A percentile compares a stretch with the other conserved stretches of the same genome.
phyloP scores from a whole-genome alignment of 2,329 filamentous ascomycete genomes.

The Triangularia setosa region DNA sequence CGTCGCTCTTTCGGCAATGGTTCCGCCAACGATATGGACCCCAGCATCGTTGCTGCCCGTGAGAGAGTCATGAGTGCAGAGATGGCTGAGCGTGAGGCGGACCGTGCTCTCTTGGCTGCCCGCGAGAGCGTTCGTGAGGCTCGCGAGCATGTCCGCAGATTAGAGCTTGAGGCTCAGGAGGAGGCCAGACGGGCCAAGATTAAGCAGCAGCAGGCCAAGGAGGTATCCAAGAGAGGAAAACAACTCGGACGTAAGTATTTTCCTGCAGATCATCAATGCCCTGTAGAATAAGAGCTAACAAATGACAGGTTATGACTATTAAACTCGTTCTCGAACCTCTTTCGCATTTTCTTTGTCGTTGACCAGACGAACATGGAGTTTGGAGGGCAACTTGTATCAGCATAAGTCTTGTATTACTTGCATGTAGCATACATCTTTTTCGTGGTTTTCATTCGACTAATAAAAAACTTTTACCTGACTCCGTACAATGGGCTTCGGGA shows the following conservation, averaged over 20 bases:
- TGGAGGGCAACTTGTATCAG: not conserved
- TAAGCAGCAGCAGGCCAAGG: conserved; percentile 62
- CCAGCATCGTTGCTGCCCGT: conserved; percentile 56
- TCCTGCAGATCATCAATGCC: not conserved
- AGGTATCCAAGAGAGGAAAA: conserved; percentile 65
- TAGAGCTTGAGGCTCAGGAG: conserved; percentile 64
- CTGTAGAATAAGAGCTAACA: not conserved
- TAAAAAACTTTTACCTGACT: not conserved
- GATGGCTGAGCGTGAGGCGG: conserved; percentile 60
- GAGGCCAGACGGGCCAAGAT: conserved; percentile 63
- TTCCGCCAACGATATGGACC: conserved; percentile 50
- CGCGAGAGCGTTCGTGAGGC: conserved; percentile 57
- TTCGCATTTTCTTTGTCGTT: not conserved
- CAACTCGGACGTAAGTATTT: conserved; percentile 60
- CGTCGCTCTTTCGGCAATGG: conserved; percentile 43
- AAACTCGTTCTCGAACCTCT: not conserved
- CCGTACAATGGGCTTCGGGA: not conserved
- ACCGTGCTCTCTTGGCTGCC: conserved; percentile 58
- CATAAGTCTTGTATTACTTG: not conserved
- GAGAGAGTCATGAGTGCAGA: conserved; percentile 62
- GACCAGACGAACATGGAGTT: not conserved
- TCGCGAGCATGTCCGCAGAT: conserved; percentile 56
- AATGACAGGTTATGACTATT: conserved; percentile 4
- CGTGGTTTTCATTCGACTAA: not conserved
- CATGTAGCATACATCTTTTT: not conserved